A percentile compares a stretch with the other conserved stretches of the same genome.
These are phyloP conservation scores for Dactylellina cionopaga DNA, from an alignment of 2,329 filamentous ascomycete genomes.

Conservation along the genomic window DNA sequence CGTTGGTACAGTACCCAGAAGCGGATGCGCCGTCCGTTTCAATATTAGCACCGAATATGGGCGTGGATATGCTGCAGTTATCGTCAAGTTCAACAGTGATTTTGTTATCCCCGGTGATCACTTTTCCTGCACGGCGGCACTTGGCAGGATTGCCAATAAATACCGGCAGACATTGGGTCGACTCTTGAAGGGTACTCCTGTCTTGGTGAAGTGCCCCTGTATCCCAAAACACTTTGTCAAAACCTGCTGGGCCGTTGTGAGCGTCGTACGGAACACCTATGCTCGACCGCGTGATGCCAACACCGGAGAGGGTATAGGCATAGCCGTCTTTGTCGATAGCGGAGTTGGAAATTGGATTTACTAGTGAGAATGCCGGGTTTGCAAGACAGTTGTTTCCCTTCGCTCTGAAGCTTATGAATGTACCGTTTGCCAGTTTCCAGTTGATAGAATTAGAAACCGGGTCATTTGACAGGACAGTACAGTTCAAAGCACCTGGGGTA, in stretches of 20 bases:
- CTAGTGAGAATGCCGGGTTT: conserved; percentile 32
- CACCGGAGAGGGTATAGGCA: conserved; percentile 30
- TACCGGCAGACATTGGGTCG: conserved; percentile 43
- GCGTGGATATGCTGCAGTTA: conserved; percentile 44
- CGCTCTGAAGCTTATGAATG: conserved; percentile 34
- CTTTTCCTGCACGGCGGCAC: conserved; percentile 29
- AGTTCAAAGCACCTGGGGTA: conserved; percentile 38
- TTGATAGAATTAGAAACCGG: conserved; percentile 11
- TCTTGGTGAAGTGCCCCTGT: conserved; percentile 22
- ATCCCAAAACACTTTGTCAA: conserved; percentile 44
- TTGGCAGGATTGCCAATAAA: conserved; percentile 40
- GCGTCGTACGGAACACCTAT: conserved; percentile 45
- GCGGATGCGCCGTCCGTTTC: conserved; percentile 36
- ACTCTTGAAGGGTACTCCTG: conserved; percentile 30
- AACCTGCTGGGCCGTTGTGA: conserved; percentile 34
- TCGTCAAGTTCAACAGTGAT: conserved; percentile 33
- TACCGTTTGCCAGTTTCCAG: conserved; percentile 39
- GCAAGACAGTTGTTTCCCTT: conserved; percentile 41
- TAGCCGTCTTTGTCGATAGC: conserved; percentile 32
- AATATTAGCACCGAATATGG: conserved; percentile 42
- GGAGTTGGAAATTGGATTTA: conserved; percentile 31
- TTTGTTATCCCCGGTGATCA: conserved; percentile 29
- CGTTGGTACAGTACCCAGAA: conserved; percentile 26
- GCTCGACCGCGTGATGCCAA: conserved; percentile 40
- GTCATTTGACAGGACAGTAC: conserved; percentile 13